Evolutionary conservation across 2,329 filamentous ascomycete genomes (phyloP).

Genomic region (Canariomyces notabilis): DNA sequence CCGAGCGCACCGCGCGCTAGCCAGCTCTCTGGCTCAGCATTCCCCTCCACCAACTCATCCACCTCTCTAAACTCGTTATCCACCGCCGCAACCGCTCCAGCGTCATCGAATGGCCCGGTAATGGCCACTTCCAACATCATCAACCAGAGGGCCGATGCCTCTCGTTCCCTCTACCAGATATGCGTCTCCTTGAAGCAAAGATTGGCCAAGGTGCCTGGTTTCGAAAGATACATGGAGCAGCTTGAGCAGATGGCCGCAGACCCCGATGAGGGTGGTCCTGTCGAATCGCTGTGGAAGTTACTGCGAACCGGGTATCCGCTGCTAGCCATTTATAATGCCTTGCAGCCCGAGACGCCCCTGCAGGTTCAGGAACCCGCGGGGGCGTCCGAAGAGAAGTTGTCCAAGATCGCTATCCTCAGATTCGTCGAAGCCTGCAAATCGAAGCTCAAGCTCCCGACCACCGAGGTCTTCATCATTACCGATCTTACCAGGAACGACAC

Average conservation of each 20-base stretch:
- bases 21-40: conserved; percentile 59
- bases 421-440: conserved; percentile 86
- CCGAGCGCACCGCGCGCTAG: conserved; percentile 51
- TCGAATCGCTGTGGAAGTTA: conserved; percentile 85
- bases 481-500: conserved; percentile 93
- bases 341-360: conserved; percentile 65
- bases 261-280: conserved; percentile 64
- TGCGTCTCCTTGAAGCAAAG: conserved; percentile 81
- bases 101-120: conserved; percentile 50
- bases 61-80: conserved; percentile 48
- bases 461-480: conserved; percentile 80
- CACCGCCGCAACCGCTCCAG: conserved; percentile 38
- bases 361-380: conserved; percentile 57
- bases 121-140: conserved; percentile 89
- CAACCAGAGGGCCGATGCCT: conserved; percentile 91
- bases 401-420: conserved; percentile 85
- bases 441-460: conserved; percentile 70
- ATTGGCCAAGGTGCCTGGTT: conserved; percentile 76
- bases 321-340: conserved; percentile 81
- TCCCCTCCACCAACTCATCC: conserved; percentile 48
- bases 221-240: conserved; percentile 67
- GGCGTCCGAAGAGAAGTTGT: conserved; percentile 62
- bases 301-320: conserved; percentile 80
- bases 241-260: conserved; percentile 63
- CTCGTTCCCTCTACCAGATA: conserved; percentile 89